Base-by-base conservation (phyloP, 805 yeast genomes). In the Brettanomyces bruxellensis region DNA sequence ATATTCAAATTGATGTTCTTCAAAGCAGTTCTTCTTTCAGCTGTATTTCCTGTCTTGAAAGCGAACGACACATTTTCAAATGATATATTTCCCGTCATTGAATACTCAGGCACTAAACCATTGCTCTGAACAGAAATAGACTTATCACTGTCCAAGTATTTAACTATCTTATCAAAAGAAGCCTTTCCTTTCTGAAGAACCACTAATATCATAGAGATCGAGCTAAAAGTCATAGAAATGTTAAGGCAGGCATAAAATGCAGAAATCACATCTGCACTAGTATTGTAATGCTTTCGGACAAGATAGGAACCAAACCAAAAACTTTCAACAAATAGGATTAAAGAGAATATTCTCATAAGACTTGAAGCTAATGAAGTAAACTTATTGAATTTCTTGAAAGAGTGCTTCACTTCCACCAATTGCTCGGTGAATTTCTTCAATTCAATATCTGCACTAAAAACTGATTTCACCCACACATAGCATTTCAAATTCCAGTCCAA, bases 261-360 rank as follows among this genome's bases (percentile, higher is more conserved):
- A 0, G 96, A 83, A 44, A 93, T 67, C 0, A 91, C 86, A 37
- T 79, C 73, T 11, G 86, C 83, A 2, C 87, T 66, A 1, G 67
- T 54, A 12, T 81, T 58, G 7, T 73, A 69, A 0, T 78, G 77
- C 4, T 64, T 61, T 34, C 65, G 62, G 3, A 88, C 81, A 69
- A 86, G 73, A 40, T 70, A 71, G 28, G 83, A 75, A 1, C 98
- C 99, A 65, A 83, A 91, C 87, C 95, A 89, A 55, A 93, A 86
- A 0, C 91, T 95, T 62, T 87, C 96, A 3, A 90, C 85, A 68
- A 91, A 89, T 80, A 89, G 81, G 58, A 80, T 59, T 36, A 87
- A 67, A 0, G 83, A 72, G 4, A 90, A 53, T 24, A 75, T 64
- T 54, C 82, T 75, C 44, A 83, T 62, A 0, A 75, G 39, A 0